phyloP scores from a whole-genome alignment of 805 yeast species.

The Metschnikowia cerradonensis region DNA sequence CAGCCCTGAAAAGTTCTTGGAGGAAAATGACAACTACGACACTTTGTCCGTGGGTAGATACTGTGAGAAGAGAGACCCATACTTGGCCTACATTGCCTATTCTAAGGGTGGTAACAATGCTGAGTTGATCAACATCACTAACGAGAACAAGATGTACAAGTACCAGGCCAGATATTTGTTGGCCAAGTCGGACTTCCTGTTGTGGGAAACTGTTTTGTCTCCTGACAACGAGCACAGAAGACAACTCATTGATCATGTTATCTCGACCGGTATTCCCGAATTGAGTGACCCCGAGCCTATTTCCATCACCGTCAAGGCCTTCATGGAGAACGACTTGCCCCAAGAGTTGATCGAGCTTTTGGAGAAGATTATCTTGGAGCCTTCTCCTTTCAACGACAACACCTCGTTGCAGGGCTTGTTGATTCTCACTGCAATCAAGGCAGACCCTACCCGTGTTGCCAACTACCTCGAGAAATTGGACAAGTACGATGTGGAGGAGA shows the following conservation, averaged over 20 bases:
- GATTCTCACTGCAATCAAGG: constrained; percentile 91
- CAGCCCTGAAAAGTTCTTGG: constrained; percentile 93
- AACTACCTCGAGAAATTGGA: constrained; percentile 86
- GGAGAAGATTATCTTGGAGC: constrained; percentile 94
- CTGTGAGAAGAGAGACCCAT: constrained; percentile 99
- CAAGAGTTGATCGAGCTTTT: constrained; percentile 88
- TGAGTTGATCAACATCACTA: constrained; percentile 87
- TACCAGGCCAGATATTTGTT: constrained; percentile 97
- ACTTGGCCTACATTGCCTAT: constrained; percentile 94
- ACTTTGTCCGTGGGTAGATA: constrained; percentile 95
- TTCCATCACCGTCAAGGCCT: constrained; percentile 88
- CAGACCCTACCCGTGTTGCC: constrained; percentile 81
- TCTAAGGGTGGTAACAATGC: constrained; percentile 91
- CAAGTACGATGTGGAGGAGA: constrained; percentile 87
- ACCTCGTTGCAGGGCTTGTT: constrained; percentile 91
- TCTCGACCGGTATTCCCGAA: constrained; percentile 95
- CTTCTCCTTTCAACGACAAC: constrained; percentile 94
- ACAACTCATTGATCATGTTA: constrained; percentile 88
- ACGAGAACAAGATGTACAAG: constrained; percentile 96
- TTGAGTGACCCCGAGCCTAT: constrained; percentile 89
- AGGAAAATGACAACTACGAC: constrained; percentile 85
- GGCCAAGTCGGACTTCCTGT: constrained; percentile 74
- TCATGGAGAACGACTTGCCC: constrained; percentile 93
- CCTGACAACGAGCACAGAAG: constrained; percentile 83
- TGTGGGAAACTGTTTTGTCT: constrained; percentile 78